phyloP scores from a whole-genome alignment of 176 grass and related monocot species.

The Elaeis guineensis region DNA sequence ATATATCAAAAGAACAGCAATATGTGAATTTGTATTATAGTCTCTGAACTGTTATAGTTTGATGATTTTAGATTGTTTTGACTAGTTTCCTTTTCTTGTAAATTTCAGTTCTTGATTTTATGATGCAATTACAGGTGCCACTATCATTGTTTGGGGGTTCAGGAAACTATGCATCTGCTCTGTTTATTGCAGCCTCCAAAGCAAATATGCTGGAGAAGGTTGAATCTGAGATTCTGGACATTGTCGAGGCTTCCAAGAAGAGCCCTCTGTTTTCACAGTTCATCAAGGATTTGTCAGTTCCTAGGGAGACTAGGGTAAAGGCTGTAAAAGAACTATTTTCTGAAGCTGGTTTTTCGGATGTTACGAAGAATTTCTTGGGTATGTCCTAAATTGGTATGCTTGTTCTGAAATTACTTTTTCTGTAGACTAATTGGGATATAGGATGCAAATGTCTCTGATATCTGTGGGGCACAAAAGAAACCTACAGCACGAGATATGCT shows the following conservation, averaged over 20 bases:
- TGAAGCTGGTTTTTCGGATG: slow-evolving; percentile 71
- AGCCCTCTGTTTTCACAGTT: slow-evolving; percentile 85
- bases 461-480: neutral
- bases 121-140: slow-evolving; percentile 41
- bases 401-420: no score
- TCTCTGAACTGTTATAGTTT: no score
- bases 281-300: slow-evolving; percentile 69
- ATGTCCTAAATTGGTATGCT: neutral
- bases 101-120: neutral
- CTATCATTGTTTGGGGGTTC: slow-evolving; percentile 68
- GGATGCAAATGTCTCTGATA: slow-evolving; percentile 1
- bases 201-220: slow-evolving; percentile 67
- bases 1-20: no score
- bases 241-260: slow-evolving; percentile 72
- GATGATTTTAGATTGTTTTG: no score
- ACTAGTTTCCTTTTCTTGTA: neutral
- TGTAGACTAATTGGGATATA: no score
- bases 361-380: slow-evolving; percentile 94
- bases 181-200: slow-evolving; percentile 82
- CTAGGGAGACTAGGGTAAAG: slow-evolving; percentile 77
- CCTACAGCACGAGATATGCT: no score
- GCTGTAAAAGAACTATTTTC: slow-evolving; percentile 61
- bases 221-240: slow-evolving; percentile 64
- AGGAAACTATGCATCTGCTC: slow-evolving; percentile 86
- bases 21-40: no score